Base-by-base conservation (phyloP, 2,329 filamentous ascomycete genomes). In the Fusarium foetens region DNA sequence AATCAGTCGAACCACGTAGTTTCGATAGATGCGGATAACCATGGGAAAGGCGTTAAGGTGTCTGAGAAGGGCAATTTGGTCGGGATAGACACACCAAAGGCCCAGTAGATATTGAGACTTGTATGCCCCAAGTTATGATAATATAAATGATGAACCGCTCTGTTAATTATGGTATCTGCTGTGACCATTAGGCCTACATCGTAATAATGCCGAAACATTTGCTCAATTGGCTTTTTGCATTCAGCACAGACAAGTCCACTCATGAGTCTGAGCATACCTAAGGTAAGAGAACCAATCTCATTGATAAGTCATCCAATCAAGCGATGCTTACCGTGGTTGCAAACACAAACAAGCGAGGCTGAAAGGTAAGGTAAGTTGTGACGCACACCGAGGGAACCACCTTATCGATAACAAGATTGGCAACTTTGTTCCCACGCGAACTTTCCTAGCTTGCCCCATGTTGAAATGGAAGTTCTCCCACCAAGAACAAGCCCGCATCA, bases 321-420 rank as follows among this genome's bases (percentile, higher is more conserved):
- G 23, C 49, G 12, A 38, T 52, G 49, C 7, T 60, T 31, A 25
- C 33, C 42, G 29, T 42, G 39, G 33, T 21, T 31, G n/a, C 17
- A 42, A 48, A 51, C 17, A 12, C 11, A n/a, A 59, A 29, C 27
- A 25, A 52, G 13, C 25, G 33, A 53, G 17, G 33, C 33, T 27
- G 17, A 52, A 36, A 38, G 10, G 9, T 38, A 17, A 52, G 23
- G 35, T 13, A 31, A 17, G 27, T 41, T 58, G 64, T 68, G 64
- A 68, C 66, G 64, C 66, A 68, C 43, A 63, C 49, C 25, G 19
- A 66, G 27, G 45, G 45, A 55, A 38, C 31, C 43, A 8, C 45
- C 21, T 78, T 79, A 79, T 79, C 78, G 78, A 79, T 79, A 79
- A 79, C 74, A 59, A 73, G 75, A 66, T 73, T 74, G 71, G 72